phyloP scores from a whole-genome alignment of 2,329 filamentous ascomycete genomes.

The Fusarium metavorans region DNA sequence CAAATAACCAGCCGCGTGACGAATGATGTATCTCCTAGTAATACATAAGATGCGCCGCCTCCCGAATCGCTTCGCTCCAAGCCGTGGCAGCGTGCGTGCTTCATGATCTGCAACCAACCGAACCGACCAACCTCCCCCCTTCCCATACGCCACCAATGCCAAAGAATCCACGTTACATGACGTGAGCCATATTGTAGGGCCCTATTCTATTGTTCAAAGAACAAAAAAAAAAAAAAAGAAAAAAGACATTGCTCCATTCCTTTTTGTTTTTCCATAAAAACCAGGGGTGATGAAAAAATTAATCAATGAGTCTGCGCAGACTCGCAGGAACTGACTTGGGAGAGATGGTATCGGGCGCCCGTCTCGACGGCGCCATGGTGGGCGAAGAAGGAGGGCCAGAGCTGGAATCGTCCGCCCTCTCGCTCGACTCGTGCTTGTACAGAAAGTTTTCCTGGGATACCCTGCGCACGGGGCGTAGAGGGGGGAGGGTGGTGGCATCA shows the following conservation, averaged over 20 bases:
- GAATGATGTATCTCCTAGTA: conserved; percentile 9
- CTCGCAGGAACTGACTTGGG: conserved; percentile 56
- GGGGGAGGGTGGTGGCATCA: conserved; percentile 27
- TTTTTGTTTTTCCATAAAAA: neutral
- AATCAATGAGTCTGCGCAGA: conserved; percentile 55
- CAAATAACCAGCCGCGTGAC: conserved; percentile 11
- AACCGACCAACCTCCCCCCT: neutral
- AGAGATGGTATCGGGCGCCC: conserved; percentile 55
- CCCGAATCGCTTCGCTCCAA: conserved; percentile 2
- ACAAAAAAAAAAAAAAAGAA: neutral
- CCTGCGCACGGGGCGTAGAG: conserved; percentile 40
- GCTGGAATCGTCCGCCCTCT: conserved; percentile 12
- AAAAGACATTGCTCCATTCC: neutral
- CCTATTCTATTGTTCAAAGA: conserved; percentile 4
- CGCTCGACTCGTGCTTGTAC: conserved; percentile 27
- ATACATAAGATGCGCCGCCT: conserved; percentile 22
- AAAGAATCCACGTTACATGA: conserved; percentile 25
- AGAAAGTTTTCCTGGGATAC: conserved; percentile 32
- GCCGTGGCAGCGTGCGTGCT: conserved; percentile 13
- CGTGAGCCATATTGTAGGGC: conserved; percentile 3
- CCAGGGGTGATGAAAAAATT: neutral
- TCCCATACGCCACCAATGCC: conserved; percentile 32
- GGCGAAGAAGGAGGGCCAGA: conserved; percentile 38
- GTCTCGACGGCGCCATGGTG: conserved; percentile 25
- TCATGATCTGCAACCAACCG: conserved; percentile 24